These are phyloP conservation scores for Pisolithus thermaeus DNA, from an alignment of 1,284 basidiomycete genomes.

Conservation along the genomic window DNA sequence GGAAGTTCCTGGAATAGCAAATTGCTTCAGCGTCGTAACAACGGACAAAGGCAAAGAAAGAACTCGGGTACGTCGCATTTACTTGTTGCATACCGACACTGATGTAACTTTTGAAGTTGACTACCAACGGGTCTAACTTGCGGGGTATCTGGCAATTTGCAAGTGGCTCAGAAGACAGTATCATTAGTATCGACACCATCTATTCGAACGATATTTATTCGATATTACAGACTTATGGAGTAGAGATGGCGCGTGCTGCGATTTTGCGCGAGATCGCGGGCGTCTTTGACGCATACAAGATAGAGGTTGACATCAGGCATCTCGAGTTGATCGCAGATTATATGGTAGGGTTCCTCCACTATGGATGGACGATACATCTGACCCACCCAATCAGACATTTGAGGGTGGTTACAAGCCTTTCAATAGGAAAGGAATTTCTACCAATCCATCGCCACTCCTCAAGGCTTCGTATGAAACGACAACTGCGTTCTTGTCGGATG, in stretches of 20 bases:
- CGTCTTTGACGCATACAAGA: slow-evolving; percentile 97
- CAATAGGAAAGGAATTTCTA: slow-evolving; percentile 91
- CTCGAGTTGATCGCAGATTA: slow-evolving; percentile 98
- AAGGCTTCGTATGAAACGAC: slow-evolving; percentile 99
- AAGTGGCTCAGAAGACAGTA: slow-evolving; percentile 51
- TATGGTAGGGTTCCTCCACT: slow-evolving; percentile 61
- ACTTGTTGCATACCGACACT: slow-evolving; percentile 1
- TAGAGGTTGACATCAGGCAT: slow-evolving; percentile 93
- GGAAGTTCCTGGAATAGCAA: slow-evolving; percentile 81
- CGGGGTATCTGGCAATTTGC: slow-evolving; percentile 88
- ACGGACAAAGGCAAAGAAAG: slow-evolving; percentile 48
- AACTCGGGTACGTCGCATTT: slow-evolving; percentile 42
- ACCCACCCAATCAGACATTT: slow-evolving; percentile 65
- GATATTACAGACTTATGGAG: slow-evolving; percentile 89
- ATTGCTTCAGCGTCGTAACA: slow-evolving; percentile 62
- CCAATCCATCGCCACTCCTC: slow-evolving; percentile 87
- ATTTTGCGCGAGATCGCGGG: slow-evolving; percentile 86
- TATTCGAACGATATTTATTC: slow-evolving; percentile 97
- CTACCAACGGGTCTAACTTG: slow-evolving; percentile 91
- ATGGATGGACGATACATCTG: slow-evolving; percentile 1
- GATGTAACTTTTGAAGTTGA: slow-evolving; percentile 42
- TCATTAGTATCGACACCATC: slow-evolving; percentile 81
- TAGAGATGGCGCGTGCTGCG: slow-evolving; percentile 94
- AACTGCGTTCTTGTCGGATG: slow-evolving; percentile 91
- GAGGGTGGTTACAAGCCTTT: slow-evolving; percentile 97